These are phyloP conservation scores for Amniculicola lignicola DNA, from an alignment of 495 filamentous ascomycete species.

Conservation along the genomic window DNA sequence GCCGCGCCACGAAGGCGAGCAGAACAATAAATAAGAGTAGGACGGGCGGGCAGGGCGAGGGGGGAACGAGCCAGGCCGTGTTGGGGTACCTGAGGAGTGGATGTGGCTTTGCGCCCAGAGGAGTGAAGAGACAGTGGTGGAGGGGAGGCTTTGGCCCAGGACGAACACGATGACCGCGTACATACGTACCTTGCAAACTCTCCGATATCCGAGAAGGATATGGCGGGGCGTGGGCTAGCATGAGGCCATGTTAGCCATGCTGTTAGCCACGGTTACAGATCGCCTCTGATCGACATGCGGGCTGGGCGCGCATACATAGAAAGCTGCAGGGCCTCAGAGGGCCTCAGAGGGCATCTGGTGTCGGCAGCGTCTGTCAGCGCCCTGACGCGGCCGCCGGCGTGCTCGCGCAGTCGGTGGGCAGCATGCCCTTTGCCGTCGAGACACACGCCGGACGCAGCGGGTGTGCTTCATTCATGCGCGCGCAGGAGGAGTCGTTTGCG, in stretches of 20 bases:
- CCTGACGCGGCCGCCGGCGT: background rate
- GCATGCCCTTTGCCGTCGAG: background rate
- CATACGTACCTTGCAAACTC: conserved; percentile 21
- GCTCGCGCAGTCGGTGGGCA: background rate
- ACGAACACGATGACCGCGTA: background rate
- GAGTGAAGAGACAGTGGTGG: background rate
- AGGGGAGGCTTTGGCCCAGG: conserved; percentile 2
- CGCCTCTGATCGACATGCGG: conserved; percentile 22
- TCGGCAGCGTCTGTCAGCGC: conserved; percentile 2
- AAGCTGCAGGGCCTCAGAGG: conserved; percentile 18
- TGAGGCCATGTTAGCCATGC: conserved; percentile 12
- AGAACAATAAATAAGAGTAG: conserved; percentile 12
- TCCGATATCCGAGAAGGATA: conserved; percentile 26
- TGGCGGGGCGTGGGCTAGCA: conserved; percentile 25
- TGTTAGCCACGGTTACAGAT: conserved; percentile 30
- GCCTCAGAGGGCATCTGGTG: background rate
- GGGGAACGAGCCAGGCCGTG: conserved; percentile 15
- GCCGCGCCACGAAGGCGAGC: conserved; percentile 20
- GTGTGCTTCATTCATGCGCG: background rate
- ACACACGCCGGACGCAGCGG: background rate
- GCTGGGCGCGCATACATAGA: conserved; percentile 10
- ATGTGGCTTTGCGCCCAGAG: conserved; percentile 18
- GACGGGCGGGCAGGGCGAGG: background rate
- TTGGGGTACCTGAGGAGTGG: conserved; percentile 14
- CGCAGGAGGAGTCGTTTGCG: too few species aligned